Evolutionary conservation across 176 grass and related monocot genomes (phyloP).

Genomic region (Triticum aestivum): IWGSC_CS_RefSeq_v2.1 NC_057801.1:147570824-147571323

Average conservation of each 20-base stretch:
- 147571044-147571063: not conserved
- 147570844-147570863: not conserved
- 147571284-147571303: too few species aligned
- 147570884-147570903: not conserved
- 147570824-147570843: not conserved
- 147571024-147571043: not conserved
- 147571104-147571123: too few species aligned
- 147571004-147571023: not conserved
- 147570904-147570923: not conserved
- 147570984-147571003: not conserved
- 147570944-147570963: not conserved
- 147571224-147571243: too few species aligned
- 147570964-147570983: not conserved
- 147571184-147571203: too few species aligned
- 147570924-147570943: not conserved
- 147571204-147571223: too few species aligned
- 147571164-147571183: too few species aligned
- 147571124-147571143: too few species aligned
- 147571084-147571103: not conserved
- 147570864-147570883: not conserved
- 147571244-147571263: too few species aligned
- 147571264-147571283: too few species aligned
- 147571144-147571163: too few species aligned
- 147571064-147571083: not conserved
- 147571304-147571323: too few species aligned